These are phyloP conservation scores for Leccinum solheimii DNA, from an alignment of 1,284 basidiomycete species.

Conservation along the genomic window DNA sequence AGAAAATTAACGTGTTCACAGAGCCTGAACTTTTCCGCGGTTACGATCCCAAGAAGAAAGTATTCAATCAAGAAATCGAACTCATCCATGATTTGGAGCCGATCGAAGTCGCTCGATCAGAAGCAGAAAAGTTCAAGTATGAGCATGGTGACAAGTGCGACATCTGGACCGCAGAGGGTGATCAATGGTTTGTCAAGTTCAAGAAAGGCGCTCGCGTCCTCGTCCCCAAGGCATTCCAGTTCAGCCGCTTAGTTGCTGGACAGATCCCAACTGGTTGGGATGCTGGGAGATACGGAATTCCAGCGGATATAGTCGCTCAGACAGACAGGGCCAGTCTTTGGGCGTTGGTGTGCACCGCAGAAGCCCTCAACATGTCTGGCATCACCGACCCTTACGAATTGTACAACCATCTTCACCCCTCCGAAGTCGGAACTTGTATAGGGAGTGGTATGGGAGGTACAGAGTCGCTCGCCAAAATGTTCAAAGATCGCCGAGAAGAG, in stretches of 20 bases:
- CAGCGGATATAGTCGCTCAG: slow-evolving; percentile 95
- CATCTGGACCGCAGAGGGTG: slow-evolving; percentile 86
- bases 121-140: slow-evolving; percentile 94
- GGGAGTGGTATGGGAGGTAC: slow-evolving; percentile 99
- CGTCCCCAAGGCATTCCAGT: slow-evolving; percentile 94
- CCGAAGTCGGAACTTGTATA: slow-evolving; percentile 89
- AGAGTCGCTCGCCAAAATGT: slow-evolving; percentile 90
- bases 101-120: slow-evolving; percentile 88
- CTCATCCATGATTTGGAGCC: slow-evolving; percentile 96
- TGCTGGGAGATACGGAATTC: slow-evolving; percentile 94
- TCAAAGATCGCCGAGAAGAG: slow-evolving; percentile 97
- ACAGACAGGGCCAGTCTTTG: slow-evolving; percentile 94
- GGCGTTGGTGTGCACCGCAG: slow-evolving; percentile 93
- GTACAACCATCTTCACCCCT: slow-evolving; percentile 96
- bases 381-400: slow-evolving; percentile 97
- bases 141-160: slow-evolving; percentile 98
- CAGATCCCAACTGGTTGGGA: slow-evolving; percentile 98
- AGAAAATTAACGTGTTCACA: slow-evolving; percentile 35
- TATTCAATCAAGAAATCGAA: slow-evolving; percentile 97
- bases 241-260: slow-evolving; percentile 93
- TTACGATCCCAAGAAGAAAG: slow-evolving; percentile 96
- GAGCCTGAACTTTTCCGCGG: slow-evolving; percentile 97
- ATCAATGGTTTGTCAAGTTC: slow-evolving; percentile 96
- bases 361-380: slow-evolving; percentile 96
- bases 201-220: slow-evolving; percentile 96